Evolutionary conservation across 2,329 filamentous ascomycete species (phyloP).

Genomic region (Calonectria pseudoreteaudii): DNA sequence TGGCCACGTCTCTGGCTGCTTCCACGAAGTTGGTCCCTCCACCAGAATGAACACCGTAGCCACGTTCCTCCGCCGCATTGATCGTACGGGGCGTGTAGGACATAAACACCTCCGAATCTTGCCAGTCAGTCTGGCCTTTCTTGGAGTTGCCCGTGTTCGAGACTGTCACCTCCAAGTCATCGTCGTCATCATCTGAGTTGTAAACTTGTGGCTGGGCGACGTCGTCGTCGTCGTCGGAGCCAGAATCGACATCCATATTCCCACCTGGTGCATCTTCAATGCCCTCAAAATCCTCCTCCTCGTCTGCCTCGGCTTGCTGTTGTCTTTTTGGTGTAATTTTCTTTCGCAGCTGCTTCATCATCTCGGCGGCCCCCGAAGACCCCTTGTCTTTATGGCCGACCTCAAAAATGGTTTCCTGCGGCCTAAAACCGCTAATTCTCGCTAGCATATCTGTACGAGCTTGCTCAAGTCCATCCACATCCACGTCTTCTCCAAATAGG

Average conservation of each 20-base stretch:
- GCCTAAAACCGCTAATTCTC: constrained; percentile 87
- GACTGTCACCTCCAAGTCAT: constrained; percentile 75
- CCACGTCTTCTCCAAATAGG: constrained; percentile 79
- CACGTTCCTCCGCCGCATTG: constrained; percentile 88
- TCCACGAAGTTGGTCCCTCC: constrained; percentile 83
- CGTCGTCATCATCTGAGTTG: constrained; percentile 65
- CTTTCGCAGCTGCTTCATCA: constrained; percentile 79
- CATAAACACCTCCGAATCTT: constrained; percentile 95
- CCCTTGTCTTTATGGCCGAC: constrained; percentile 79
- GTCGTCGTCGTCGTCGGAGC: constrained; percentile 51
- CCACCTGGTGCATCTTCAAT: constrained; percentile 48
- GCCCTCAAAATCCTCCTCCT: constrained; percentile 49
- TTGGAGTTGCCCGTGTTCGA: constrained; percentile 67
- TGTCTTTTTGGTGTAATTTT: constrained; percentile 72
- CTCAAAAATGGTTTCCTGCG: constrained; percentile 96
- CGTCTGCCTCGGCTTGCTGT: constrained; percentile 54
- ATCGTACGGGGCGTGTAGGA: constrained; percentile 86
- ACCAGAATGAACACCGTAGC: constrained; percentile 91
- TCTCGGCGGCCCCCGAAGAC: constrained; percentile 73
- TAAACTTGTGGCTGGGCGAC: constrained; percentile 59
- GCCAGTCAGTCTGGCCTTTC: constrained; percentile 74
- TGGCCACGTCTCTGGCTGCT: constrained; percentile 86
- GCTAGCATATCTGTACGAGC: constrained; percentile 89
- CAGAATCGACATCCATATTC: constrained; percentile 46
- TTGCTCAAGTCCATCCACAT: constrained; percentile 72